A percentile compares a stretch with the other conserved stretches of the same genome.
Evolutionary conservation across 176 grass and related monocot species (phyloP).

Genomic region (Olyra latifolia): DNA sequence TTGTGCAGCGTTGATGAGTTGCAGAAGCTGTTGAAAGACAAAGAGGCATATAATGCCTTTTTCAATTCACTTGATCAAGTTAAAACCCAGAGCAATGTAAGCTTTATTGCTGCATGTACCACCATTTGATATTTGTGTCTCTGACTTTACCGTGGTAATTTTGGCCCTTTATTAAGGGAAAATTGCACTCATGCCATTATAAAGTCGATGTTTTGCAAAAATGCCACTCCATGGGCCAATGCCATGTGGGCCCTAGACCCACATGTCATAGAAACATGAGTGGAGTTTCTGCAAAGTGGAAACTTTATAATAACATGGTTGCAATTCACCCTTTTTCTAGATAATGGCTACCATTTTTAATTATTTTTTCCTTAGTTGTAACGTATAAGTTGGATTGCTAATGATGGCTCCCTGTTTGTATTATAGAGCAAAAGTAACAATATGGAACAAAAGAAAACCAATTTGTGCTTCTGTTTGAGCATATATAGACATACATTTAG

Average conservation of each 20-base stretch:
- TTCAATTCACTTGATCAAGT: constrained; percentile 99
- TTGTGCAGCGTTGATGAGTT: constrained; percentile 84
- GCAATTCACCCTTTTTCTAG: too few species aligned
- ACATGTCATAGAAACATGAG: too few species aligned
- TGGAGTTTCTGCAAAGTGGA: too few species aligned
- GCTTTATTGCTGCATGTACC: constrained; percentile 30
- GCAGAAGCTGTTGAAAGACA: constrained; percentile 79
- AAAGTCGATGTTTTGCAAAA: too few species aligned
- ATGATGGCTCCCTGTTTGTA: not conserved
- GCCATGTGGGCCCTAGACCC: too few species aligned
- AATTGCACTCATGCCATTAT: too few species aligned
- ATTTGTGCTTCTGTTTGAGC: not conserved
- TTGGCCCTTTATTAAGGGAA: too few species aligned
- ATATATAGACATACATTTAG: not conserved
- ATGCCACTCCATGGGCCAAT: too few species aligned
- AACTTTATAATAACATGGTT: too few species aligned
- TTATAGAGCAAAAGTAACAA: not conserved
- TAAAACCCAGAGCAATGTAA: constrained; percentile 98
- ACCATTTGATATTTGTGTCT: constrained; percentile 29
- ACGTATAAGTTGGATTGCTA: not conserved
- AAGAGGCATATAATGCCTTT: constrained; percentile 77
- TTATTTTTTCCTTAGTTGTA: not conserved
- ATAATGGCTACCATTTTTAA: not conserved
- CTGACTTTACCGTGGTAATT: not conserved
- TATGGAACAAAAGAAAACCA: too few species aligned